phyloP scores from a whole-genome alignment of 345 rosid species.

The Ricinus communis region DNA sequence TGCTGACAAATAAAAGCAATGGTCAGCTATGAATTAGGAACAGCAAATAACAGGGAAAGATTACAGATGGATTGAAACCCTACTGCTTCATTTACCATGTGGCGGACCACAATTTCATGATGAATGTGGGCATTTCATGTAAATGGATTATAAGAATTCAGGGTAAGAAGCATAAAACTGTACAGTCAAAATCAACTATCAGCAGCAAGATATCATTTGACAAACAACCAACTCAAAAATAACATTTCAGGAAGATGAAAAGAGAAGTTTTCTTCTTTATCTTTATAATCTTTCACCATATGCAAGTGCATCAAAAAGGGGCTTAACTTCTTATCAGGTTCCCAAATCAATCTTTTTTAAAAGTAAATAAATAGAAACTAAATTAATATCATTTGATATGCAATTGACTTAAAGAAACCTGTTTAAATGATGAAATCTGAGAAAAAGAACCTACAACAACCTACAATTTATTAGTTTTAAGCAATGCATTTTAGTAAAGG shows the following conservation, averaged over 20 bases:
- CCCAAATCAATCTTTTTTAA: neutral
- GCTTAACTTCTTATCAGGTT: neutral
- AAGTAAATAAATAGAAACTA: neutral
- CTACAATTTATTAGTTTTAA: neutral
- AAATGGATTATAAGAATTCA: neutral
- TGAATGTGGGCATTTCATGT: neutral
- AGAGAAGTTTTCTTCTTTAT: neutral
- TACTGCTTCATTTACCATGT: neutral
- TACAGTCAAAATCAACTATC: too few species aligned
- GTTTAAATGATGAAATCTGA: neutral
- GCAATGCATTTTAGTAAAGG: neutral
- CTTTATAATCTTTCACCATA: neutral
- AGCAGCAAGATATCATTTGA: too few species aligned
- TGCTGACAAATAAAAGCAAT: slow-evolving; percentile 45
- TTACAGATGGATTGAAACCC: neutral
- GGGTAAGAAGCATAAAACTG: neutral
- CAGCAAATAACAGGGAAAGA: neutral
- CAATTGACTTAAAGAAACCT: neutral
- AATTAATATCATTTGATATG: neutral
- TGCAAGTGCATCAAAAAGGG: neutral
- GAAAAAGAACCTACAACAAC: neutral
- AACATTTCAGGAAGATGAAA: neutral
- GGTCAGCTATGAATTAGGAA: neutral
- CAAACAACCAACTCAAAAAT: neutral
- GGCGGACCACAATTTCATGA: neutral